Conservation (phyloP, 169 alveolate genomes). For the Plasmodium vinckei region DNA sequence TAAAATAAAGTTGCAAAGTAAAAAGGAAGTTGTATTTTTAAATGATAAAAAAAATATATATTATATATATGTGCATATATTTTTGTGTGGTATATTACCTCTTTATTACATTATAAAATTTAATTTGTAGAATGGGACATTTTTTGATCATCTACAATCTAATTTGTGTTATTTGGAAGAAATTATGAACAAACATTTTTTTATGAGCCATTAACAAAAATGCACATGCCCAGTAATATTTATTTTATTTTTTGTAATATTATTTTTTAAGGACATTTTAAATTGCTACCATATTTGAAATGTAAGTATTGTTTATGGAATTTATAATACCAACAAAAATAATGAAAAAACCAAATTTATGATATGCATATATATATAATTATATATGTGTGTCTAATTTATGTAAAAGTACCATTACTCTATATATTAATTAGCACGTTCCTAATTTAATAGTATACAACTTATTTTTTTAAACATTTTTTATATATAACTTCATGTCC, state of each 20-base stretch:
- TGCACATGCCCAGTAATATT: constrained; percentile 40
- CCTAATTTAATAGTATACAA: no score
- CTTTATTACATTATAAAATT: constrained; percentile 11
- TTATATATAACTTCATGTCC: no score
- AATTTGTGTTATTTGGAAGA: constrained; percentile 15
- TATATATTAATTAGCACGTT: no score
- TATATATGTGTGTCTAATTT: no score
- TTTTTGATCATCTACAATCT: constrained; percentile 19
- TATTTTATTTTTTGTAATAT: constrained; percentile 1
- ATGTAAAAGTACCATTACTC: no score
- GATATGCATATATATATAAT: no score
- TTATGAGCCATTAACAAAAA: constrained; percentile 35
- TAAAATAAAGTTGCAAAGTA: neutral
- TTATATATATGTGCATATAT: constrained; percentile 20
- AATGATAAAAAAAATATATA: constrained; percentile 12
- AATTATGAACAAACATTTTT: constrained; percentile 13
- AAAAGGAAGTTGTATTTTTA: neutral
- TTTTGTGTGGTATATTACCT: constrained; percentile 15
- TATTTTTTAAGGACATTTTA: neutral
- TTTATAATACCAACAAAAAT: no score
- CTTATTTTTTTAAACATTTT: no score
- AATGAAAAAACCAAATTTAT: no score
- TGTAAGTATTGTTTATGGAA: no score
- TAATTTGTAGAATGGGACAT: constrained; percentile 1
- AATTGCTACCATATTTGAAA: no score